Evolutionary conservation across 73 alveolate species (phyloP).

Genomic region (Paraurostyla sp.): DNA sequence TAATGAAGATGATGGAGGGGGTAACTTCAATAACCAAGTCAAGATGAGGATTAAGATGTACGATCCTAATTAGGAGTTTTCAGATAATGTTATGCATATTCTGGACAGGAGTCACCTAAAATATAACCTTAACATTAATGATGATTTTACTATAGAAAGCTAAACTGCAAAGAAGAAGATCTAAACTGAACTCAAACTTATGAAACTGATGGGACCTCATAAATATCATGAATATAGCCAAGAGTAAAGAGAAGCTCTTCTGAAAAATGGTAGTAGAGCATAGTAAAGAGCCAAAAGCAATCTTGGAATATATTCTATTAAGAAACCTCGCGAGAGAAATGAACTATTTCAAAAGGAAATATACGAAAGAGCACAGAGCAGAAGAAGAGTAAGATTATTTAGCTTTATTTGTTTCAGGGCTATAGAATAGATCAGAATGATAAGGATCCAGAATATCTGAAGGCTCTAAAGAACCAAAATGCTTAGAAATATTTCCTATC

Average conservation of each 20-base stretch:
- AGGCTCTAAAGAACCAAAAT: not conserved
- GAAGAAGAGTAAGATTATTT: not conserved
- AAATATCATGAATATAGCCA: not conserved
- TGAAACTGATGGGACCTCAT: slow-evolving; percentile 48
- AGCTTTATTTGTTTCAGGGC: not conserved
- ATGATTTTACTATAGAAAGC: slow-evolving; percentile 36
- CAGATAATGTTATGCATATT: slow-evolving; percentile 59
- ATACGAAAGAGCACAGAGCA: slow-evolving; percentile 44
- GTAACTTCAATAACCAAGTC: not conserved
- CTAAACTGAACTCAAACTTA: not conserved
- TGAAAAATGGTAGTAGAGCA: not conserved
- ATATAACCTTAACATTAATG: slow-evolving; percentile 9
- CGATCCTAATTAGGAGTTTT: slow-evolving; percentile 33
- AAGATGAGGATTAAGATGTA: not conserved
- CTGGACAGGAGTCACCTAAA: slow-evolving; percentile 36
- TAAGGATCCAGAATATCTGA: not conserved
- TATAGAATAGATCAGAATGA: not conserved
- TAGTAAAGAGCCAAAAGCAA: not conserved
- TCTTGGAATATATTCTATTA: not conserved
- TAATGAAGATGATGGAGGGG: not conserved
- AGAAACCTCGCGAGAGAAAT: slow-evolving; percentile 29
- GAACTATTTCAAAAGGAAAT: slow-evolving; percentile 30
- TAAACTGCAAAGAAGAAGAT: slow-evolving; percentile 15
- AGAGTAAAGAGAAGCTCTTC: not conserved
- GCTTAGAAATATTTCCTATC: slow-evolving; percentile 13